phyloP scores from a whole-genome alignment of 306 rosid genomes.

The Prunus davidiana region DNA sequence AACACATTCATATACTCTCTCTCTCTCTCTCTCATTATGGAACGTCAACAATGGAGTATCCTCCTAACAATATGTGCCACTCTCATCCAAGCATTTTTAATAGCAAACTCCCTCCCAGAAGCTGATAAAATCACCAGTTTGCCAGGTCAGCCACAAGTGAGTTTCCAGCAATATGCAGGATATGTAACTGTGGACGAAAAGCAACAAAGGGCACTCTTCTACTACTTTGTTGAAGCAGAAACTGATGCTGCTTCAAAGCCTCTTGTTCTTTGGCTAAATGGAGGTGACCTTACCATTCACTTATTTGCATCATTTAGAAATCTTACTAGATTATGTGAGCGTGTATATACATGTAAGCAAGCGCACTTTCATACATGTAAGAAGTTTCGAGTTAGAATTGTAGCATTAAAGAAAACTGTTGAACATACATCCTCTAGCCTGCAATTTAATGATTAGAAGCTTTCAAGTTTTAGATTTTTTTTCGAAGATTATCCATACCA shows the following conservation, averaged over 20 bases:
- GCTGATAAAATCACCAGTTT: conserved; percentile 13
- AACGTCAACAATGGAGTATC: conserved; percentile 13
- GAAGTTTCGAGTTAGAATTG: no score
- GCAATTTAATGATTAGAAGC: no score
- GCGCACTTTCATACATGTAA: no score
- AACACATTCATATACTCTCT: not conserved
- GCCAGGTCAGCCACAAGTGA: conserved; percentile 28
- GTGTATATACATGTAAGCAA: no score
- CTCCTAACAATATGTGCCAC: conserved; percentile 3
- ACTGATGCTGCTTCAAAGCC: conserved; percentile 39
- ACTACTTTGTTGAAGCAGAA: conserved; percentile 49
- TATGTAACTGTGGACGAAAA: conserved; percentile 32
- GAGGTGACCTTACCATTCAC: conserved; percentile 37
- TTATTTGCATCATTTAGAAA: no score
- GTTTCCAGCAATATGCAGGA: conserved; percentile 41
- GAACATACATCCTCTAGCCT: no score
- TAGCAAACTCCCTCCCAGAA: conserved; percentile 6
- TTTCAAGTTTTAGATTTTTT: no score
- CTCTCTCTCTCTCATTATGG: conserved; percentile 6
- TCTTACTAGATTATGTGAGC: no score
- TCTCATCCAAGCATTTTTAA: conserved; percentile 15
- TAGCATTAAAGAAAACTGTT: no score
- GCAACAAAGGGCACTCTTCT: conserved; percentile 38
- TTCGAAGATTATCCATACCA: no score
- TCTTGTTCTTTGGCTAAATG: conserved; percentile 60